phyloP scores from a whole-genome alignment of 129 eudicot species.

The Flaveria trinervia region DNA sequence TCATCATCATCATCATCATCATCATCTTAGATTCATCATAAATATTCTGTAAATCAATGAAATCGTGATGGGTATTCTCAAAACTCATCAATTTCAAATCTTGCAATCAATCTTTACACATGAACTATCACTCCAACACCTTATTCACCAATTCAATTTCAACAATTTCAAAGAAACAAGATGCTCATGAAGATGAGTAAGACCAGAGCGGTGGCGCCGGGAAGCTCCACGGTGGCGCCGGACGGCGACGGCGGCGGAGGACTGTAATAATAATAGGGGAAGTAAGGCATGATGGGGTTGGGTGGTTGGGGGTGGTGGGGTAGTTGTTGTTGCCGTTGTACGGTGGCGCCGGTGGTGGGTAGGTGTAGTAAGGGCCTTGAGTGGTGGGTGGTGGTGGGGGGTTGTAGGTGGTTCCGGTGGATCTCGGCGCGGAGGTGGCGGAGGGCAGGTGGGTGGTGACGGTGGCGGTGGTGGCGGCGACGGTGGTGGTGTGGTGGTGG shows the following conservation, averaged over 20 bases:
- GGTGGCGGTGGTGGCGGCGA: conserved; percentile 61
- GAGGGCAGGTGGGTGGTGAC: conserved; percentile 48
- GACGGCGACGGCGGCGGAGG: conserved; percentile 60
- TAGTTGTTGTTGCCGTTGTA: conserved; percentile 35
- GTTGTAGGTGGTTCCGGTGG: conserved; percentile 38
- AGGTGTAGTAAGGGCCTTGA: conserved; percentile 37
- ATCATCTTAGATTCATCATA: conserved; percentile 1
- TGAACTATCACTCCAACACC: neutral
- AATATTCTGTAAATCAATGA: neutral
- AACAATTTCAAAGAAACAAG: conserved; percentile 24
- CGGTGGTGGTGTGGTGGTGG: conserved; percentile 54
- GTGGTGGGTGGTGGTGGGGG: conserved; percentile 49
- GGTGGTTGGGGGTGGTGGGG: conserved; percentile 72
- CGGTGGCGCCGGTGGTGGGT: conserved; percentile 46
- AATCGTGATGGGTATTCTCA: neutral
- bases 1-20: conserved; percentile 14
- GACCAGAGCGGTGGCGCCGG: conserved; percentile 20
- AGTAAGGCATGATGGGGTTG: conserved; percentile 91
- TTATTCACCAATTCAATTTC: conserved; percentile 5
- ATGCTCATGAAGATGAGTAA: conserved; percentile 17
- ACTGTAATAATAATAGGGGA: conserved; percentile 73
- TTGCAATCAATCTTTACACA: neutral
- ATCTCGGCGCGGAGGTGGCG: conserved; percentile 52
- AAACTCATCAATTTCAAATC: conserved; percentile 8
- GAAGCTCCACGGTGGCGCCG: conserved; percentile 26